A percentile compares a stretch with the other conserved stretches of the same genome.
Conservation (phyloP, 129 eudicot species). For the Centella asiatica region DNA sequence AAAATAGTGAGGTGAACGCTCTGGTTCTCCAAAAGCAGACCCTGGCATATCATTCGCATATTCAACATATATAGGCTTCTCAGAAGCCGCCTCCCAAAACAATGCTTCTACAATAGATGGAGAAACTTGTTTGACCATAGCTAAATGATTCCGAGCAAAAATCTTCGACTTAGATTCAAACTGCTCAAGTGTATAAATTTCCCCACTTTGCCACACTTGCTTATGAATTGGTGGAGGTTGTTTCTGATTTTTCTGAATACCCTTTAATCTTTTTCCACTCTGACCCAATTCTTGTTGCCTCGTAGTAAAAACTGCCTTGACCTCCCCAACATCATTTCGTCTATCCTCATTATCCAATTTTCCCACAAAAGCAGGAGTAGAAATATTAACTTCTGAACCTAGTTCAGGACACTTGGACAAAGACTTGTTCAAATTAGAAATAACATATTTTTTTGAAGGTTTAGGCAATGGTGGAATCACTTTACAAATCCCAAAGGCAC, state of each 20-base stretch:
- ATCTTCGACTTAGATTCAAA: conserved; percentile 78
- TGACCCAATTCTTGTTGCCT: conserved; percentile 85
- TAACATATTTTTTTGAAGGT: conserved; percentile 70
- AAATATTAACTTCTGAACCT: conserved; percentile 38
- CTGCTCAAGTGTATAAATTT: conserved; percentile 76
- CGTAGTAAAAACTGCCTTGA: conserved; percentile 73
- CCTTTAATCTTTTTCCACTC: conserved; percentile 41
- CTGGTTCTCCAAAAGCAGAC: conserved; percentile 86
- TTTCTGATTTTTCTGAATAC: conserved; percentile 15
- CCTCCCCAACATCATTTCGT: conserved; percentile 27
- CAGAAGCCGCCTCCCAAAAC: conserved; percentile 75
- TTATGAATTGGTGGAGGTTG: conserved; percentile 29
- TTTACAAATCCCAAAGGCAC: conserved; percentile 94
- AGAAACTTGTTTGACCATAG: conserved; percentile 55
- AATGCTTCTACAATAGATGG: conserved; percentile 60
- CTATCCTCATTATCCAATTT: conserved; percentile 17
- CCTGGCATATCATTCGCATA: conserved; percentile 99
- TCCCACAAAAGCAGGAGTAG: not conserved
- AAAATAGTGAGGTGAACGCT: conserved; percentile 31
- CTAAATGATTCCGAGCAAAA: conserved; percentile 56
- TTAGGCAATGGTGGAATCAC: conserved; percentile 88
- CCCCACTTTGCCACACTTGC: conserved; percentile 99
- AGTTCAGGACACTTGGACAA: conserved; percentile 66
- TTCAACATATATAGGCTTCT: conserved; percentile 81
- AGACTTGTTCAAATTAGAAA: conserved; percentile 63